Base-by-base conservation (phyloP, 2,329 filamentous ascomycete species). In the Colletotrichum aenigma region DNA sequence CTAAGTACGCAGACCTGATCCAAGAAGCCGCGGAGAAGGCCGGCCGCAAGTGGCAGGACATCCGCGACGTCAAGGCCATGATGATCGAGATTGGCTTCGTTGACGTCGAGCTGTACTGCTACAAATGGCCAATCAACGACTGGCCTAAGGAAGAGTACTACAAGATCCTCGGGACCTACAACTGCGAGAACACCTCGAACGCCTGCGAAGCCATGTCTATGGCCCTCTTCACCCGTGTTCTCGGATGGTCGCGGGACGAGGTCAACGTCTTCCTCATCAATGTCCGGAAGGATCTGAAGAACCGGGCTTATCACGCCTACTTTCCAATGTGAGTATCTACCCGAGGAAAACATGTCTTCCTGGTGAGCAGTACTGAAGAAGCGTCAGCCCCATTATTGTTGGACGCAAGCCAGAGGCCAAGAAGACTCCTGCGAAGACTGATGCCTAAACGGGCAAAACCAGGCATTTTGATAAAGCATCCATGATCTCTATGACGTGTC, bases 171-270 rank as follows among this genome's bases (percentile, higher is more conserved):
- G 75, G 75, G 1, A 7, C 56, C 13, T 85, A 80, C 79, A 81
- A 77, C 21, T 80, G 78, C 30, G 79, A 83, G 7, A 84, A 85
- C 18, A 80, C 85, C 36, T 79, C 79, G 0, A 78, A 77, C 7
- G 84, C 81, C 7, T 76, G 82, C 3, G 83, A 84, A 0, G 84
- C 82, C 1, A 78, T 86, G 16, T 85, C 81, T 26, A 79, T 85
- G 70, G 81, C 81, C 6, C 80, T 84, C 0, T 84, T 84, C 36
- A 85, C 84, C 3, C 80, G 83, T 16, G 80, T 80, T 0, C 77
- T 84, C 8, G 78, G 78, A 0, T 86, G 85, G 85, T 79, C 77
- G 8, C 74, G 78, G 2, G 74, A 81, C 7, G 80, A 85, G 76
- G 81, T 85, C 6, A 79, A 83, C 36, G 68, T 82, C 3, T 85